Evolutionary conservation across 2,329 filamentous ascomycete species (phyloP).

Genomic region (Coniochaeta prunicola): DNA sequence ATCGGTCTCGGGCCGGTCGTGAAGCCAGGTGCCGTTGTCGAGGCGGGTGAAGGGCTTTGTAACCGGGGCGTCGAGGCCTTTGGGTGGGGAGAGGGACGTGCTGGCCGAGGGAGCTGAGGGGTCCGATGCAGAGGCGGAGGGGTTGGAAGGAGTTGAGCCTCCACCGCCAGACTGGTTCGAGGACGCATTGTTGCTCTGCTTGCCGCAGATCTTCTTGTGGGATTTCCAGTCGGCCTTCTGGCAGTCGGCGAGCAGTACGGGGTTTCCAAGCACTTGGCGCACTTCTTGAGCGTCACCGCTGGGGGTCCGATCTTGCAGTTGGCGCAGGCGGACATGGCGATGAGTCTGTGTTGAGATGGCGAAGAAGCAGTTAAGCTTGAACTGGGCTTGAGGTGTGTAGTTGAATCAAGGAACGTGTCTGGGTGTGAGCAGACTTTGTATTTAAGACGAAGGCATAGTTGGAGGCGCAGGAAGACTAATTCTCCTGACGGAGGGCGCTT

Average conservation of each 20-base stretch:
- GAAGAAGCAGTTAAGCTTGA: too few relatives aligned
- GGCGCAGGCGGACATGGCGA: not conserved
- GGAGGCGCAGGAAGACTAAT: too few relatives aligned
- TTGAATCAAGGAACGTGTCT: too few relatives aligned
- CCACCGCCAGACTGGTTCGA: not conserved
- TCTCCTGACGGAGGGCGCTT: too few relatives aligned
- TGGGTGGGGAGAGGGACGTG: constrained; percentile 11
- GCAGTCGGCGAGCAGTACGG: constrained; percentile 45
- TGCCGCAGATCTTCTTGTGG: constrained; percentile 37
- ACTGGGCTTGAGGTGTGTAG: too few relatives aligned
- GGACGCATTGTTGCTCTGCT: constrained; percentile 4
- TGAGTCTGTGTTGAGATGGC: not conserved
- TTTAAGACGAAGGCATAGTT: too few relatives aligned
- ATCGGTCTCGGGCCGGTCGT: constrained; percentile 33
- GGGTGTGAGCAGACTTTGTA: too few relatives aligned
- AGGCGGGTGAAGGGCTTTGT: constrained; percentile 32
- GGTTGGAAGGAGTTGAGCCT: not conserved
- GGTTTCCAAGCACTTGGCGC: constrained; percentile 37
- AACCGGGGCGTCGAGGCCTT: constrained; percentile 21
- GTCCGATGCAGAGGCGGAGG: not conserved
- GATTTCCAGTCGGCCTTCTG: constrained; percentile 42
- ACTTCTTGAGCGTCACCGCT: constrained; percentile 25
- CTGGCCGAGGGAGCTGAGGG: not conserved
- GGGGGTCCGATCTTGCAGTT: constrained; percentile 20
- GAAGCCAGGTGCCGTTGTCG: constrained; percentile 30